Conservation (phyloP, 2,329 filamentous ascomycete species). For the Calonectria honghensis region DNA sequence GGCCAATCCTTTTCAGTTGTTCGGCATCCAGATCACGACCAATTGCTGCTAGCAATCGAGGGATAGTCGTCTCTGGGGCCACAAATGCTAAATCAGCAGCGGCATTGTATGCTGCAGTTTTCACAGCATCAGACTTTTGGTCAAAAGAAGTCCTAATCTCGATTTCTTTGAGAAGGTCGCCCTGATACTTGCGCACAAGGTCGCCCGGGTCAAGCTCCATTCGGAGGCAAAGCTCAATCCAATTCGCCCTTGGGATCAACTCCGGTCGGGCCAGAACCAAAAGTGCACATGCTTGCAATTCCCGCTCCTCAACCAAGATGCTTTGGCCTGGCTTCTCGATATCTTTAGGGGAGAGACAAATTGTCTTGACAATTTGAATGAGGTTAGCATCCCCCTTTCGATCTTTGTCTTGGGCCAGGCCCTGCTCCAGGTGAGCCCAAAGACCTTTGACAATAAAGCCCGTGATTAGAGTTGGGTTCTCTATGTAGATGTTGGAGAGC, state of each 20-base stretch:
- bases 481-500: constrained; percentile 79
- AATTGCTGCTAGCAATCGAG: constrained; percentile 84
- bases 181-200: constrained; percentile 79
- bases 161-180: constrained; percentile 81
- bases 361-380: constrained; percentile 75
- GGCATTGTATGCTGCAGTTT: constrained; percentile 85
- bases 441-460: constrained; percentile 81
- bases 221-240: constrained; percentile 92
- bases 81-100: constrained; percentile 96
- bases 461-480: constrained; percentile 75
- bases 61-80: constrained; percentile 87
- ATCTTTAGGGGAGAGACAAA: constrained; percentile 77
- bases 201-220: constrained; percentile 88
- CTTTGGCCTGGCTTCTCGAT: constrained; percentile 64
- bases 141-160: constrained; percentile 67
- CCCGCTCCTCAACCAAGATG: constrained; percentile 71
- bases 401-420: constrained; percentile 86
- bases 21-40: constrained; percentile 81
- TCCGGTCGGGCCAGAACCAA: constrained; percentile 86
- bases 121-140: constrained; percentile 70
- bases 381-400: constrained; percentile 82
- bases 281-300: constrained; percentile 84
- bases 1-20: constrained; percentile 83
- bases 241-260: constrained; percentile 84
- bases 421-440: constrained; percentile 85